Evolutionary conservation across 208 protist genomes (phyloP).

Genomic region (Leptomonas seymouri): DNA sequence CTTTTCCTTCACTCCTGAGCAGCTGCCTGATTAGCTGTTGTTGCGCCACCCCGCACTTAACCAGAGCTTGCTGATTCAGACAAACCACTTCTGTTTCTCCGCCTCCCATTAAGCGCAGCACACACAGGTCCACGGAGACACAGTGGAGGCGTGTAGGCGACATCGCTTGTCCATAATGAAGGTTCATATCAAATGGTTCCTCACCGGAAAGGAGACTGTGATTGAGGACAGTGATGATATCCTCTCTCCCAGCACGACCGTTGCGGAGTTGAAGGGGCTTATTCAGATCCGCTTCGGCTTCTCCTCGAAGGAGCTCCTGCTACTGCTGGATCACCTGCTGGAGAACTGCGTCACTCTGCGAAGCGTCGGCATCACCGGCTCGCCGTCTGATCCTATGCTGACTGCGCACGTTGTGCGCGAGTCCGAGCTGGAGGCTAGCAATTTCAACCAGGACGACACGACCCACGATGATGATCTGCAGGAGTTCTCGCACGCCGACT

Average conservation of each 20-base stretch:
- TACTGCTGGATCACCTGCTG: constrained; percentile 58
- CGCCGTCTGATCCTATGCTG: constrained; percentile 46
- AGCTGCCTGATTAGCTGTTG: no score
- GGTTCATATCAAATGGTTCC: constrained; percentile 70
- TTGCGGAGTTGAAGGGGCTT: constrained; percentile 83
- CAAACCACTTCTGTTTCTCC: no score
- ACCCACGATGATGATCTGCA: constrained; percentile 63
- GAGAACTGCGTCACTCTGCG: constrained; percentile 55
- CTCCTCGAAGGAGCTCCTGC: constrained; percentile 51
- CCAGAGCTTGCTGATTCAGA: no score
- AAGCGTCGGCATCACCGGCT: constrained; percentile 49
- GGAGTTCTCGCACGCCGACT: constrained; percentile 85
- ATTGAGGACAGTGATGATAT: constrained; percentile 69
- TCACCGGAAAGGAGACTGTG: constrained; percentile 59
- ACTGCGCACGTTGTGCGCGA: constrained; percentile 63
- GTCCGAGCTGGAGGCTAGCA: constrained; percentile 56
- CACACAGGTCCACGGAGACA: not conserved
- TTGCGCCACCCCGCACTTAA: no score
- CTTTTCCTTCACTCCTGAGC: no score
- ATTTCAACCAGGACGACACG: constrained; percentile 55
- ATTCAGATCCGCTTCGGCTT: constrained; percentile 89
- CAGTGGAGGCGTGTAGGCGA: not conserved
- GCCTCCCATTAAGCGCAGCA: no score
- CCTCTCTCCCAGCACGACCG: constrained; percentile 64
- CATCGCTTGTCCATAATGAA: constrained; percentile 37